Base-by-base conservation (phyloP, 83 land plant species). In the Picea engelmannii region DNA sequence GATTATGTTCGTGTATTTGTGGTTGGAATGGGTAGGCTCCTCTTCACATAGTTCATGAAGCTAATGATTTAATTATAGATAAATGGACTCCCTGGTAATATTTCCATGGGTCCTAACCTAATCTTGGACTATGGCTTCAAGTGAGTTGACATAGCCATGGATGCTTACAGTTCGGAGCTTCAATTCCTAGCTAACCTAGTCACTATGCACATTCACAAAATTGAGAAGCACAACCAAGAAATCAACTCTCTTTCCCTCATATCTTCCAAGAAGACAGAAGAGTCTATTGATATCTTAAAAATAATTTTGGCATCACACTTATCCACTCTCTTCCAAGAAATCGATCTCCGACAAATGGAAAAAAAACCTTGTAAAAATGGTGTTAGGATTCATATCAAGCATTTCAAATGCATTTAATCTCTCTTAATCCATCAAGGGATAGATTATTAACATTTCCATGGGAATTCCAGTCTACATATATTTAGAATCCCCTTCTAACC, bases 91-190 rank as follows among this genome's bases (percentile, higher is more conserved):
- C 71, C 71, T 0, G 42, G 20, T 2, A 67, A 67, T 6, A 16
- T 67, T 3, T 67, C 40, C 2, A 4, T 67, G 42, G 71, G 71
- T 5, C 38, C 38, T 35, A 35, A 35, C 38, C 38, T 35, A 0
- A 35, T 2, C 38, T 35, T 35, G 38, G 38, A 67, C 71, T 67
- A 67, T 40, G 71, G 42, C 6, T 13, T 67, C 64, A 93, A 93
- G 75, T 95, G 92, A 2, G 95, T 93, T 12, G 94, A 89, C 77
- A 88, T 93, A 24, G 92, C 95, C 68, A 92, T 93, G 92, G 94
- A 92, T 6, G 59, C 91, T 1, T 93, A 90, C 79, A 86, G 87
- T 66, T 89, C 91, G 92, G 83, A 38, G 40, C 0, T 38, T 38
- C 40, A 38, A 38, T 38, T 38, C 40, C 5, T 38, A 0, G 40